Evolutionary conservation across 306 rosid genomes (phyloP).

Genomic region (Casuarina glauca): DNA sequence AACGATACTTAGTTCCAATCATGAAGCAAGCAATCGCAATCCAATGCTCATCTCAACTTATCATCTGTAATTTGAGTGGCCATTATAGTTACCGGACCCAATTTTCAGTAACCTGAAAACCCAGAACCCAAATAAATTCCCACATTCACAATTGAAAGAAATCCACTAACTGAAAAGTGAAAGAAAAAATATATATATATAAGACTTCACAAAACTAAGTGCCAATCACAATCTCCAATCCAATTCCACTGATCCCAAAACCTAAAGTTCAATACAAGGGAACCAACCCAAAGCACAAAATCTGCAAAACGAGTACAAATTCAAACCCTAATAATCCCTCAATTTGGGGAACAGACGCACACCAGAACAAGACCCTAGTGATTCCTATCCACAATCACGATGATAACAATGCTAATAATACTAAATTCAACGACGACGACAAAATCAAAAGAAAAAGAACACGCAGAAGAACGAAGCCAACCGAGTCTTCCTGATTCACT

Average conservation of each 20-base stretch:
- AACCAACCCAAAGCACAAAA: background rate
- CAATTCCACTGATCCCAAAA: slow-evolving; percentile 2
- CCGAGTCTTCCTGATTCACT: slow-evolving; percentile 74
- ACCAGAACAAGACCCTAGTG: slow-evolving; percentile 3
- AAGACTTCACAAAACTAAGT: background rate
- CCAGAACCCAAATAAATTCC: background rate
- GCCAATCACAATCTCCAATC: background rate
- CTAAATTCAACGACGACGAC: background rate
- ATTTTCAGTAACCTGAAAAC: background rate
- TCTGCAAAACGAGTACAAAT: background rate
- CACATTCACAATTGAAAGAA: background rate
- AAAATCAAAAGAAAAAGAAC: background rate
- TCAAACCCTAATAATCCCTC: slow-evolving; percentile 51
- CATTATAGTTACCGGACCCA: background rate
- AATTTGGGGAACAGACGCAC: slow-evolving; percentile 1
- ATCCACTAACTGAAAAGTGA: background rate
- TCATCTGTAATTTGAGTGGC: background rate
- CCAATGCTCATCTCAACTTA: background rate
- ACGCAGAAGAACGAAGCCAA: slow-evolving; percentile 21
- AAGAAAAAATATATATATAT: background rate
- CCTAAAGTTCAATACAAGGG: slow-evolving; percentile 18
- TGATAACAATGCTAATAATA: background rate
- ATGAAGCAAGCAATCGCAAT: background rate
- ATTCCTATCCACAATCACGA: slow-evolving; percentile 11
- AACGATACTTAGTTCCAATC: background rate